Base-by-base conservation (phyloP, 208 protist genomes). In the Blastocrithidia nonstop region DNA sequence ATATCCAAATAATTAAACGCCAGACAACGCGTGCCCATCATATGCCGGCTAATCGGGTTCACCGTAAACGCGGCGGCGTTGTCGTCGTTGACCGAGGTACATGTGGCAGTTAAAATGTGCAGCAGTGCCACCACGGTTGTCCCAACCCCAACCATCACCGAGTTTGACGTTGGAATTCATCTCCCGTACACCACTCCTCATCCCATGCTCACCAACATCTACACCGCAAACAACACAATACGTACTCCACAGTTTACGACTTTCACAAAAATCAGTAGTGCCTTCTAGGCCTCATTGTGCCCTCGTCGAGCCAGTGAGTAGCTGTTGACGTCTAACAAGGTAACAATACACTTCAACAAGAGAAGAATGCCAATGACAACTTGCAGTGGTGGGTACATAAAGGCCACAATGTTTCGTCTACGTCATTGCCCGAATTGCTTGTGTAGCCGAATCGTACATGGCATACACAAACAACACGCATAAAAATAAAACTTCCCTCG, bases 151-250 rank as follows among this genome's bases (percentile, higher is more conserved):
- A 67, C 46, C 1, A 67, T 43, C 0, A 77, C 25, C 27, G 65
- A 64, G 21, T 69, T 46, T 15, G 38, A 50, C 0, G 58, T 62
- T 6, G 63, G 54, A 0, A 71, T 43, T 3, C 33, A 31, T 0
- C 53, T 16, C 1, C 51, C 56, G 53, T 67, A 78, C 8, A 71
- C 71, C n/a, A 71, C 54, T 1, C 75, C 75, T 68, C 66, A 85
- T 0, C 70, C 75, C 45, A 85, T 42, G 7, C 51, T 53, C 6
- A 80, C 45, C 27, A 80, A 49, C 67, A 80, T 48, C 43, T 71
- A 62, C 42, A 57, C 25, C 42, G 61, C 56, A 29, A 69, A 74
- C 15, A 61, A 21, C n/a, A 62, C 47, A 5, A 61, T 46, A 19
- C 39, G 32, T 4, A 53, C 36, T 8, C 43, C 36, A 4, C 72